Evolutionary conservation across 805 yeast genomes (phyloP).

Genomic region (Candida insectalens): DNA sequence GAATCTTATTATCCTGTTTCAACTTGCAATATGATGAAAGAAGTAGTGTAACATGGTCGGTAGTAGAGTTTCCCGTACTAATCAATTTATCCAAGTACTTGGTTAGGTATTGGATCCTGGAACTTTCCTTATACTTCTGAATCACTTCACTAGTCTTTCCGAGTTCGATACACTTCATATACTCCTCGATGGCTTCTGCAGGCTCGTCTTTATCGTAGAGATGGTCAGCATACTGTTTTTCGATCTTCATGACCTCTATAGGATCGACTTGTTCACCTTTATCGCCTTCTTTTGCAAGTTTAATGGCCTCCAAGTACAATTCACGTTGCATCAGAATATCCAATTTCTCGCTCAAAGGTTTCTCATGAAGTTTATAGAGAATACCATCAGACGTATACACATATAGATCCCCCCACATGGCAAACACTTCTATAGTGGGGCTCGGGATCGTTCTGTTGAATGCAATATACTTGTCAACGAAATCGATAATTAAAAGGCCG

Average conservation of each 20-base stretch:
- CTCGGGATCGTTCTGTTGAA: conserved; percentile 62
- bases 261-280: conserved; percentile 8
- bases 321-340: conserved; percentile 61
- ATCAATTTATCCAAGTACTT: conserved; percentile 55
- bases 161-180: conserved; percentile 35
- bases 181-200: conserved; percentile 67
- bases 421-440: conserved; percentile 48
- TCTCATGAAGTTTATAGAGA: conserved; percentile 58
- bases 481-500: conserved; percentile 58
- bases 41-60: conserved; percentile 74
- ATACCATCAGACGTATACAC: conserved; percentile 70
- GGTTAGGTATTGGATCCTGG: conserved; percentile 56
- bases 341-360: conserved; percentile 55
- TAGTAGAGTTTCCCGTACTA: conserved; percentile 43
- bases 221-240: conserved; percentile 60
- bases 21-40: conserved; percentile 74
- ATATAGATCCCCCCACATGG: conserved; percentile 46
- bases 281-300: conserved; percentile 38
- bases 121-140: conserved; percentile 68
- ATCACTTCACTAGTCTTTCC: conserved; percentile 70
- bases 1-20: conserved; percentile 49
- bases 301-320: conserved; percentile 62
- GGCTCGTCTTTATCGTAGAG: conserved; percentile 57
- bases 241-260: conserved; percentile 27
- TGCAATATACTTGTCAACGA: conserved; percentile 58